Conservation (phyloP, 768 basidiomycete genomes). For the Russula griseocarnosa region DNA sequence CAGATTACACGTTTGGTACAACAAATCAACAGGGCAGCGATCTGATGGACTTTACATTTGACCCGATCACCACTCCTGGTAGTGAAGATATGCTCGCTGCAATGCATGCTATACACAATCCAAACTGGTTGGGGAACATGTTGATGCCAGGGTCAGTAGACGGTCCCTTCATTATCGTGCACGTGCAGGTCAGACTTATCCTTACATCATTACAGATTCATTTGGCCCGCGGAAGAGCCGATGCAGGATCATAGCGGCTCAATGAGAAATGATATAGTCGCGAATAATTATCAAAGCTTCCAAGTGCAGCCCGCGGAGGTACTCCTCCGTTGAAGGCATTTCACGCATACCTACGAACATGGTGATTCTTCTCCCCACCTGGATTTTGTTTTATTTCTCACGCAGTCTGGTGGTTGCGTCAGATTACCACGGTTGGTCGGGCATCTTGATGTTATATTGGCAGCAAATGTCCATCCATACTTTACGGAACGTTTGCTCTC, state of each 20-base stretch:
- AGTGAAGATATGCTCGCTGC: conserved; percentile 57
- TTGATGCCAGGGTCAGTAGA: conserved; percentile 74
- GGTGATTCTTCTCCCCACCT: neutral
- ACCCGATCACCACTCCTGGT: conserved; percentile 9
- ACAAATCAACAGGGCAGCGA: neutral
- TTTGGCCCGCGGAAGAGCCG: conserved; percentile 21
- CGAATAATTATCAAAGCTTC: conserved; percentile 1
- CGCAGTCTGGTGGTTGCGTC: neutral
- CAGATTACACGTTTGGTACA: conserved; percentile 18
- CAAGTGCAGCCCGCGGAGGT: neutral
- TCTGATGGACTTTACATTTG: conserved; percentile 23
- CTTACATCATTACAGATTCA: conserved; percentile 13
- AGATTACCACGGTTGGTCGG: neutral
- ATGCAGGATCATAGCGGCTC: neutral
- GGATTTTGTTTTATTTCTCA: neutral
- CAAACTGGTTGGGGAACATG: conserved; percentile 71
- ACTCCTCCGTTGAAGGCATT: neutral
- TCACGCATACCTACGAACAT: neutral
- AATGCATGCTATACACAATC: conserved; percentile 69
- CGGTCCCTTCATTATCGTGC: neutral
- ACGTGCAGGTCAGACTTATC: neutral
- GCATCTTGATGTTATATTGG: neutral
- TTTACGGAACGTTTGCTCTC: neutral
- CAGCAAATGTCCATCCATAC: neutral
- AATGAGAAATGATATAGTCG: neutral